Percentiles rank a stretch among this genome's conserved stretches.
Conservation (phyloP, 345 rosid genomes). For the Iberis pinnata region DNA sequence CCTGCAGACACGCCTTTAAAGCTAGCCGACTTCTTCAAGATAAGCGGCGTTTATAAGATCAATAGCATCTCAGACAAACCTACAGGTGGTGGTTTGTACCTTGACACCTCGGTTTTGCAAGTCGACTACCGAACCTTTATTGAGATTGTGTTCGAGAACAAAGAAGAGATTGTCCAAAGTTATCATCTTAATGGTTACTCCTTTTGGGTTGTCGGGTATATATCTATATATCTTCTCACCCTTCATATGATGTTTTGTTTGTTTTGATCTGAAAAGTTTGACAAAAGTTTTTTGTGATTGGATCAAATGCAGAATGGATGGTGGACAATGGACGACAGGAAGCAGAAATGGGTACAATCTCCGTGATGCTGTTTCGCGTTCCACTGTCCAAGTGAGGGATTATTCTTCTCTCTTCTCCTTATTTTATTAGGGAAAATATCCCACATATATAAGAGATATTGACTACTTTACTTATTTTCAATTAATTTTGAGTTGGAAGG, state of each 20-base stretch:
- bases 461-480: no score
- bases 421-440: no score
- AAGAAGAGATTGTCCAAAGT: slow-evolving; percentile 63
- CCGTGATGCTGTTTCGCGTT: slow-evolving; percentile 67
- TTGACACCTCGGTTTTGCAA: slow-evolving; percentile 76
- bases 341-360: slow-evolving; percentile 78
- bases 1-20: slow-evolving; percentile 81
- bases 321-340: slow-evolving; percentile 69
- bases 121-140: slow-evolving; percentile 58
- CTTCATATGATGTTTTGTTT: background rate
- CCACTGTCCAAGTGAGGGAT: slow-evolving; percentile 60
- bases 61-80: slow-evolving; percentile 68
- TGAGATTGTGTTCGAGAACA: slow-evolving; percentile 74
- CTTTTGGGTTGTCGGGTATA: slow-evolving; percentile 87
- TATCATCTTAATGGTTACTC: slow-evolving; percentile 86
- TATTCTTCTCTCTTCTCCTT: background rate
- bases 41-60: slow-evolving; percentile 58
- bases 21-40: slow-evolving; percentile 76
- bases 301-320: slow-evolving; percentile 70
- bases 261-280: background rate
- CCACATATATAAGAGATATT: no score
- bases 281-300: background rate
- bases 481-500: no score
- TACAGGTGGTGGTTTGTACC: slow-evolving; percentile 50
- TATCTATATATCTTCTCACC: slow-evolving; percentile 9